These are phyloP conservation scores for Gremmenia infestans DNA, from an alignment of 2,329 filamentous ascomycete species.

Conservation along the genomic window DNA sequence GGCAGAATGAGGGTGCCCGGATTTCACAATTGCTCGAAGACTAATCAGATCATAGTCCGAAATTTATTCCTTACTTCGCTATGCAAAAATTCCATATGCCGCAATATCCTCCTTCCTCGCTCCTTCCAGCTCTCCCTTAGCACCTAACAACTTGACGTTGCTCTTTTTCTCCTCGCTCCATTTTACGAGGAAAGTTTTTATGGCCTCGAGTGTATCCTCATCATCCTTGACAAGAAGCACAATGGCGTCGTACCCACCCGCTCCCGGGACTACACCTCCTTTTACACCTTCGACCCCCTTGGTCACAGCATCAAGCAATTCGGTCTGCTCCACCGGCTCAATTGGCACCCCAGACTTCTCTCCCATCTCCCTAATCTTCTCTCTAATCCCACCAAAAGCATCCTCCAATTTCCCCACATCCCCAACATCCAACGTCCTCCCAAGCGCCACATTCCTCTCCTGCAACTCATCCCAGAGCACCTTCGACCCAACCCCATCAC, in stretches of 20 bases:
- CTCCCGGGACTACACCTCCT: conserved; percentile 88
- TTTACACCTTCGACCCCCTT: conserved; percentile 69
- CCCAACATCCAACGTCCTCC: conserved; percentile 51
- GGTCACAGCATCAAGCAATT: conserved; percentile 71
- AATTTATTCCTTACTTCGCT: too few species aligned
- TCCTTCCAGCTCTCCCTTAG: conserved; percentile 70
- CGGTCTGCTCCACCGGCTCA: conserved; percentile 81
- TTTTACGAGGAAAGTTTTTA: conserved; percentile 57
- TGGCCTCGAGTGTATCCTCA: conserved; percentile 51
- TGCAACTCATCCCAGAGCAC: conserved; percentile 73
- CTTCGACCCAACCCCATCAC: conserved; percentile 59
- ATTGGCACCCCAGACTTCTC: conserved; percentile 72
- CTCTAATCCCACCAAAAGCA: conserved; percentile 49
- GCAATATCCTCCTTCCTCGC: conserved; percentile 41
- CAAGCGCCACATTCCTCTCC: conserved; percentile 65
- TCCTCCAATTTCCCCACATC: conserved; percentile 39
- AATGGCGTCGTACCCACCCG: conserved; percentile 89
- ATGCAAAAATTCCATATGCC: conserved; percentile 12
- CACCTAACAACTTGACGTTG: conserved; percentile 62
- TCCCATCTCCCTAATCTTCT: conserved; percentile 73
- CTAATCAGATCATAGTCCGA: too few species aligned
- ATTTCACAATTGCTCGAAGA: too few species aligned
- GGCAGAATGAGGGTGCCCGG: too few species aligned
- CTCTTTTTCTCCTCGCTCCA: conserved; percentile 60
- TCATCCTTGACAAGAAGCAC: conserved; percentile 75